Percentiles rank a stretch among this genome's conserved stretches.
Evolutionary conservation across 1,284 basidiomycete genomes (phyloP).

Genomic region (Ceratobasidium sp.): DNA sequence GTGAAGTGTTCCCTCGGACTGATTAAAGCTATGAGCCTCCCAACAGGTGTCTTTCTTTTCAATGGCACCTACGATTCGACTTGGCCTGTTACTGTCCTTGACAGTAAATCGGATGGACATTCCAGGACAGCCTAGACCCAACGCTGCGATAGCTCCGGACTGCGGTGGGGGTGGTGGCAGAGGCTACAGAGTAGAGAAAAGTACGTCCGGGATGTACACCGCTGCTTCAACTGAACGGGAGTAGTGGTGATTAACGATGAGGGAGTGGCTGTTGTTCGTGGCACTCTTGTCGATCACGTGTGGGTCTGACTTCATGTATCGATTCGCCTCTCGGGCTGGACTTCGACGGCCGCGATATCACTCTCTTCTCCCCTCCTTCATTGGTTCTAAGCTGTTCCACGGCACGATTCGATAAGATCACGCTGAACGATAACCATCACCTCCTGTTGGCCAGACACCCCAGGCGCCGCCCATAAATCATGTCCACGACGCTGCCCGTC

Average conservation of each 20-base stretch:
- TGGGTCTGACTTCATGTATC: background rate
- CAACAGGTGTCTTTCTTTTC: slow-evolving; percentile 14
- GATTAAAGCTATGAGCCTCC: slow-evolving; percentile 2
- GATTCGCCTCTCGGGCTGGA: background rate
- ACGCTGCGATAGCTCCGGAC: background rate
- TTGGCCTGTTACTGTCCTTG: slow-evolving; percentile 4
- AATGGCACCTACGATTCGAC: slow-evolving; percentile 11
- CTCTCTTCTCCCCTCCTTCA: no score
- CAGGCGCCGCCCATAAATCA: no score
- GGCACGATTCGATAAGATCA: background rate
- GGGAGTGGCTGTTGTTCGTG: background rate
- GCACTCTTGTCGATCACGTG: background rate
- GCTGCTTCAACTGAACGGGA: background rate
- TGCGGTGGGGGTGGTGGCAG: background rate
- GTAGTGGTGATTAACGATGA: background rate
- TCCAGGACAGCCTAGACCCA: slow-evolving; percentile 4
- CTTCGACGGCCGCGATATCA: background rate
- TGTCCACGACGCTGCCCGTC: background rate
- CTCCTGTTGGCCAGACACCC: no score
- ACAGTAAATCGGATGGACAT: slow-evolving; percentile 15
- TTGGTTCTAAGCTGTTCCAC: background rate
- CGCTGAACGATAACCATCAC: no score
- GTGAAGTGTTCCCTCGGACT: slow-evolving; percentile 18
- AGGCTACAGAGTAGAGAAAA: background rate
- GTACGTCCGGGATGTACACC: slow-evolving; percentile 6